phyloP scores from a whole-genome alignment of 1,284 basidiomycete species.

The Somion occarium region DNA sequence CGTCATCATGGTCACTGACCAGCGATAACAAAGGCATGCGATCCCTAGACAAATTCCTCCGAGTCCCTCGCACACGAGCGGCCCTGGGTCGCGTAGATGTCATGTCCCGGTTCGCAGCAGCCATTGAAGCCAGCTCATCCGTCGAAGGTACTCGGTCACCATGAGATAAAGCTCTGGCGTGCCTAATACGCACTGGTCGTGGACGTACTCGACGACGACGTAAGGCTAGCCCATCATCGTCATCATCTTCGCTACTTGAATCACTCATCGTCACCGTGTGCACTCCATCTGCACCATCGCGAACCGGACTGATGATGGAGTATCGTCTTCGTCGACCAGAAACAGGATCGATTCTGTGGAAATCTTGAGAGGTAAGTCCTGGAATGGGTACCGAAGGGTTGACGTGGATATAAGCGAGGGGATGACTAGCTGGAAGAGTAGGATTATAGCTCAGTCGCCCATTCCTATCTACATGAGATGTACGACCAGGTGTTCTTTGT shows the following conservation, averaged over 20 bases:
- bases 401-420: not conserved
- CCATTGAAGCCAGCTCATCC: too few relatives aligned
- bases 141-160: not conserved
- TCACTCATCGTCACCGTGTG: not conserved
- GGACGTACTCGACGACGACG: not conserved
- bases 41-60: not conserved
- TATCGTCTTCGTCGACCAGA: not conserved
- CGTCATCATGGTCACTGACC: not conserved
- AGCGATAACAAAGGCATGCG: not conserved
- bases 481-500: not conserved
- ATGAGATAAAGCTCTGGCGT: not conserved
- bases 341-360: not conserved
- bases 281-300: not conserved
- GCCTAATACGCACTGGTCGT: slow-evolving; percentile 1
- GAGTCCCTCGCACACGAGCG: not conserved
- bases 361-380: not conserved
- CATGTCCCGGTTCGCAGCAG: too few relatives aligned
- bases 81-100: too few relatives aligned
- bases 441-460: not conserved
- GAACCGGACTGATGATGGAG: not conserved
- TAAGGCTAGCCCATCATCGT: not conserved
- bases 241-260: not conserved
- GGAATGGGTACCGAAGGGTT: not conserved
- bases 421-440: not conserved
- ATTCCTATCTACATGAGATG: not conserved